Percentiles rank a stretch among this genome's conserved stretches.
Evolutionary conservation across 495 filamentous ascomycete genomes (phyloP).

Genomic region (Annulohypoxylon stygium): DNA sequence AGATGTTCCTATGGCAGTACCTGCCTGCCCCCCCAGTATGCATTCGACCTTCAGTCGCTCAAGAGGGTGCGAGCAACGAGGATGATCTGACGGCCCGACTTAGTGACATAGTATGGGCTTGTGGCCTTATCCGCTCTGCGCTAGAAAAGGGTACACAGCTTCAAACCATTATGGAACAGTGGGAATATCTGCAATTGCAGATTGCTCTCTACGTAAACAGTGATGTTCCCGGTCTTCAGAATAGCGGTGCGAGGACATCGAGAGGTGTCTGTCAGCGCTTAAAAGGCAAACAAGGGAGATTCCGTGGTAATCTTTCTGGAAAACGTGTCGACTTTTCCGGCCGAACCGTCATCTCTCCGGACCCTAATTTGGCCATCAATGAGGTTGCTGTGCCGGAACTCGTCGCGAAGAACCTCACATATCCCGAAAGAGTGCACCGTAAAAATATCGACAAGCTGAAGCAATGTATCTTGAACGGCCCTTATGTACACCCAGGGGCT

Average conservation of each 20-base stretch:
- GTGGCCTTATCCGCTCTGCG: conserved; percentile 82
- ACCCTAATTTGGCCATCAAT: conserved; percentile 93
- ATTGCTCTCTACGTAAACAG: conserved; percentile 98
- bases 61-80: conserved; percentile 91
- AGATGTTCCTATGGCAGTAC: conserved; percentile 98
- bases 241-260: conserved; percentile 80
- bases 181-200: conserved; percentile 95
- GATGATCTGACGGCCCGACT: conserved; percentile 96
- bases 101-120: conserved; percentile 91
- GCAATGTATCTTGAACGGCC: conserved; percentile 77
- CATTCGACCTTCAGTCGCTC: conserved; percentile 91
- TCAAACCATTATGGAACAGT: conserved; percentile 94
- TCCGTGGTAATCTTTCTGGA: conserved; percentile 94
- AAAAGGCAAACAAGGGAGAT: conserved; percentile 97
- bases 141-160: conserved; percentile 84
- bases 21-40: conserved; percentile 93
- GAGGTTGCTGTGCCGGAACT: conserved; percentile 91
- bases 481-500: conserved; percentile 85
- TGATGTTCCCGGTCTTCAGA: conserved; percentile 89
- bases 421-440: conserved; percentile 85
- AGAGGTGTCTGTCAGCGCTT: conserved; percentile 94
- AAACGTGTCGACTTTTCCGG: conserved; percentile 99
- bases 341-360: conserved; percentile 95
- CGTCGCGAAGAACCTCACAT: conserved; percentile 94
- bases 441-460: conserved; percentile 88